Base-by-base conservation (phyloP, 139 green algal genomes). In the Spirogloea muscicola region DNA sequence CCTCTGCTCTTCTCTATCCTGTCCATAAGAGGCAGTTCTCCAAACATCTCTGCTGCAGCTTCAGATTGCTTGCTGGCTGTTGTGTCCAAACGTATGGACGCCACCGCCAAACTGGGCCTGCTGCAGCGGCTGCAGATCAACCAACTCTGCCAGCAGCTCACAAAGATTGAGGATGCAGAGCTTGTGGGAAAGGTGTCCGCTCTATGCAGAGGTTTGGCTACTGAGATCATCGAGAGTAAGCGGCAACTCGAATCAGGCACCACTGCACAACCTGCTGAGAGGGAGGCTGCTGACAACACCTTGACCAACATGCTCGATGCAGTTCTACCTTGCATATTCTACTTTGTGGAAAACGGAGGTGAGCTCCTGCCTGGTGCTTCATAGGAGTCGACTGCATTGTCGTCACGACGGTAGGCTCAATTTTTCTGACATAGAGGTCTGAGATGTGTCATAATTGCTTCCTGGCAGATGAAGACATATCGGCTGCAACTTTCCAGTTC, bases 71-170 rank as follows among this genome's bases (percentile, higher is more conserved):
- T 86, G 5, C 42, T 72, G 29, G 79, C 68, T n/a, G 39, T 86
- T 42, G 59, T 83, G 37, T 37, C 31, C 33, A 86, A 86, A 49
- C 49, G 80, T 4, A 86, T 86, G 81, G 81, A 86, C 38, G 33
- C 25, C 1, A 52, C 42, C 5, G 31, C 44, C 21, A 86, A 86
- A 60, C 27, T 86, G 48, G 36, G n/a, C n/a, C 34, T 86, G 49
- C 72, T 86, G 29, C 39, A 52, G 18, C 58, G 70, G 25, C 38
- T 86, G 51, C 49, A 82, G 39, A 55, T 85, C 5, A 75, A 71
- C 3, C 36, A 85, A 6, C 37, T 79, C 36, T 85, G 52, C 48
- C 5, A 61, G 49, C 10, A 51, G n/a, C 68, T 52, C 52, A 40
- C 62, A 51, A 49, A 66, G 29, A 38, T 70, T 7, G 84, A 76